Percentiles rank a stretch among this genome's conserved stretches.
Conservation (phyloP, 1,139 yeast species). For the Ogataea hybrid region DNA sequence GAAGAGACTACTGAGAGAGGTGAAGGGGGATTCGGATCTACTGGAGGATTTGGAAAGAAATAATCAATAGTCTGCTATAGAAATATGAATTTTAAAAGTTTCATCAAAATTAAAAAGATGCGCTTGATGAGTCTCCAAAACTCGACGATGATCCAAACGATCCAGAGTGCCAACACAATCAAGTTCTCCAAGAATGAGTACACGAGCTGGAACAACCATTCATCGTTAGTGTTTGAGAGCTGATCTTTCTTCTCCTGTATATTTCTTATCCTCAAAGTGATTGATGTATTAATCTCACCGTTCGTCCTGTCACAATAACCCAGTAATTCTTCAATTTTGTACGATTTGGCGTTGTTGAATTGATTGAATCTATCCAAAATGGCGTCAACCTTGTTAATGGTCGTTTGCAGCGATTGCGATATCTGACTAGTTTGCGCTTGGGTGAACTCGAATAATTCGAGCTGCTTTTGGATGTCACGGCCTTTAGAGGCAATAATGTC, state of each 20-base stretch:
- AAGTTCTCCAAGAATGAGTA: slow-evolving; percentile 47
- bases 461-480: slow-evolving; percentile 9
- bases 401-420: slow-evolving; percentile 14
- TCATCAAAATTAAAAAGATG: slow-evolving; percentile 38
- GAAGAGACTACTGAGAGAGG: slow-evolving; percentile 76
- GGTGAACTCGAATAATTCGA: slow-evolving; percentile 16
- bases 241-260: slow-evolving; percentile 68
- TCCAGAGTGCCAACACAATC: slow-evolving; percentile 63
- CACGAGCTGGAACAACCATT: slow-evolving; percentile 34
- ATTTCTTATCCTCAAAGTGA: slow-evolving; percentile 68
- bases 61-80: slow-evolving; percentile 19
- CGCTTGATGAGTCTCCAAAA: slow-evolving; percentile 43
- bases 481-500: slow-evolving; percentile 3
- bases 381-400: slow-evolving; percentile 22
- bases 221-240: slow-evolving; percentile 33
- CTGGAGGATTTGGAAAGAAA: slow-evolving; percentile 47
- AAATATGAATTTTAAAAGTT: slow-evolving; percentile 42
- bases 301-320: slow-evolving; percentile 72
- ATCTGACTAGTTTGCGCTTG: slow-evolving; percentile 15
- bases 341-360: slow-evolving; percentile 21
- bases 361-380: slow-evolving; percentile 21
- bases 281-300: slow-evolving; percentile 80
- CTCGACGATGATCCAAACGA: slow-evolving; percentile 69
- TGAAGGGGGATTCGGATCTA: slow-evolving; percentile 92
- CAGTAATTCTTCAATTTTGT: slow-evolving; percentile 57